phyloP scores from a whole-genome alignment of 164 flowering plant species.

The Tetrastigma voinierianum region DNA sequence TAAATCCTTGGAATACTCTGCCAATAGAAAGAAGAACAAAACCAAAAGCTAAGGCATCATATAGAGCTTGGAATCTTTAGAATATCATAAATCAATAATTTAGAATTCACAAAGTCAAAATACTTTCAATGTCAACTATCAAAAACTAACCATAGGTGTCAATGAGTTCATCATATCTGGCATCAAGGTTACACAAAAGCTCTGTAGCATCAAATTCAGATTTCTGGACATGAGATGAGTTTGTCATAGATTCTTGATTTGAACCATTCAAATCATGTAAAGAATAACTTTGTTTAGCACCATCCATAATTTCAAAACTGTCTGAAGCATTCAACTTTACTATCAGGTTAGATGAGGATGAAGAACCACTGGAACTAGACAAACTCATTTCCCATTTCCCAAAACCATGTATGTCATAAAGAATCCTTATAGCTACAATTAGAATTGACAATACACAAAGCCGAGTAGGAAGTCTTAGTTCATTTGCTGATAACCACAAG shows the following conservation, averaged over 20 bases:
- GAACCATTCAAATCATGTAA: constrained; percentile 5
- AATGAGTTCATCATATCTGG: constrained; percentile 35
- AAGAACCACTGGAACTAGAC: constrained; percentile 16
- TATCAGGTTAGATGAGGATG: constrained; percentile 10
- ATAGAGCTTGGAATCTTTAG: not conserved
- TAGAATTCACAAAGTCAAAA: not conserved
- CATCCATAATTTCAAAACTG: constrained; percentile 1
- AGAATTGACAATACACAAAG: constrained; percentile 81
- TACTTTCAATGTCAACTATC: not conserved
- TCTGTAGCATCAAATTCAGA: constrained; percentile 36
- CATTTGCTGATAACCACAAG: constrained; percentile 61
- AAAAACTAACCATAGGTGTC: constrained; percentile 41
- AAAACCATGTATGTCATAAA: constrained; percentile 72
- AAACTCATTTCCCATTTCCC: constrained; percentile 67
- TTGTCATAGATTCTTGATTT: constrained; percentile 1
- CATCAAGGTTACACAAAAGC: constrained; percentile 50
- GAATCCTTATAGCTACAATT: constrained; percentile 68
- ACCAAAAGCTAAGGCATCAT: not conserved
- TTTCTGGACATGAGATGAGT: constrained; percentile 20
- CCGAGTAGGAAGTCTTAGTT: constrained; percentile 59
- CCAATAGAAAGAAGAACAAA: constrained; percentile 4
- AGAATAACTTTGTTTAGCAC: constrained; percentile 12
- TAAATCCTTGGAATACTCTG: constrained; percentile 68
- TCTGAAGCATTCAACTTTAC: not conserved
- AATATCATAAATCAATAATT: not conserved